These are phyloP conservation scores for Megacollybia platyphylla DNA, from an alignment of 1,284 basidiomycete genomes.

Conservation along the genomic window DNA sequence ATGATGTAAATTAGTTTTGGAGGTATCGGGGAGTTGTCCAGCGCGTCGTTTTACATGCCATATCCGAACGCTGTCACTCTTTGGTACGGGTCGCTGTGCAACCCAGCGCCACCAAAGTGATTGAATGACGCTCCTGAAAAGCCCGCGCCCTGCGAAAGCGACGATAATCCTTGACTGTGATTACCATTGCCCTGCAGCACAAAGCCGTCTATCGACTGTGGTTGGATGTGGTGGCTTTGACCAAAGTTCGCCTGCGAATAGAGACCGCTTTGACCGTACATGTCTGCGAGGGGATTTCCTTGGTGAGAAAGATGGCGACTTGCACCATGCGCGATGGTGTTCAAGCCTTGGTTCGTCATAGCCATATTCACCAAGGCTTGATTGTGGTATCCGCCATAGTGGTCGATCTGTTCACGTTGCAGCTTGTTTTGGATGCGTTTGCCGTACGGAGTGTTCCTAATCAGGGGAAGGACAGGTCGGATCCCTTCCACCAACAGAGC, in stretches of 20 bases:
- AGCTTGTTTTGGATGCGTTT: conserved; percentile 97
- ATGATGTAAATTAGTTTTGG: conserved; percentile 17
- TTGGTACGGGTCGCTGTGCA: conserved; percentile 66
- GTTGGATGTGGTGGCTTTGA: conserved; percentile 44
- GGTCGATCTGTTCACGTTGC: conserved; percentile 81
- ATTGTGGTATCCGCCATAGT: conserved; percentile 44
- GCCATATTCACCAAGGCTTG: conserved; percentile 50
- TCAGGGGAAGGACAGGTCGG: conserved; percentile 89
- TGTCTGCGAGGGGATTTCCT: conserved; percentile 48
- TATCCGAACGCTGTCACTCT: conserved; percentile 53
- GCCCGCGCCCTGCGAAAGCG: conserved; percentile 35
- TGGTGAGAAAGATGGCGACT: conserved; percentile 47
- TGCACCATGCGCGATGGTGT: conserved; percentile 22
- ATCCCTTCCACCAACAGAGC: conserved; percentile 85
- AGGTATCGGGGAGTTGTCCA: conserved; percentile 3
- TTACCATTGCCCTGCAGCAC: conserved; percentile 59
- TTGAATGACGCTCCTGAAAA: conserved; percentile 46
- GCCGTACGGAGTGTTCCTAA: conserved; percentile 94
- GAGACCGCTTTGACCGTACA: conserved; percentile 50
- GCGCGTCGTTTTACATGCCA: conserved; percentile 46
- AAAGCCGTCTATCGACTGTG: conserved; percentile 65
- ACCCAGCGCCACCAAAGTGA: conserved; percentile 43
- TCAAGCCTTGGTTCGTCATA: conserved; percentile 43
- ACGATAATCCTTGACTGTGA: conserved; percentile 46
- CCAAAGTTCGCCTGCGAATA: conserved; percentile 42